These are phyloP conservation scores for Cladosporium sp. DNA, from an alignment of 2,329 filamentous ascomycete species.

Conservation along the genomic window DNA sequence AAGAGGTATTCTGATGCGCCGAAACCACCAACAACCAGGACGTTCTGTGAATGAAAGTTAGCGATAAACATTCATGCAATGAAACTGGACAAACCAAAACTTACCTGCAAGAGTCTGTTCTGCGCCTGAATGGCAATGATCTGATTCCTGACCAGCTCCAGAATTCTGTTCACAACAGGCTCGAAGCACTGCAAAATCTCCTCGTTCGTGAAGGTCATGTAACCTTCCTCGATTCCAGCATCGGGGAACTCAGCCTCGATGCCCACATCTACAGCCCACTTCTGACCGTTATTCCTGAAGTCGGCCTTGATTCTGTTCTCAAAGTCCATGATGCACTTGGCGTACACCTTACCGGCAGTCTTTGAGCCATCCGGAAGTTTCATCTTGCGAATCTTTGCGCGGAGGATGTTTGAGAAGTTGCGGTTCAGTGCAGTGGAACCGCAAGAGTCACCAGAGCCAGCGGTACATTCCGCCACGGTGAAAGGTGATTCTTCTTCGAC, in stretches of 20 bases:
- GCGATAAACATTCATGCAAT: constrained; percentile 13
- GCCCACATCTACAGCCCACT: constrained; percentile 96
- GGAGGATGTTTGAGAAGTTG: constrained; percentile 96
- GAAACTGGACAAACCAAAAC: constrained; percentile 23
- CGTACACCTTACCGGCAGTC: constrained; percentile 96
- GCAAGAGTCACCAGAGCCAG: constrained; percentile 94
- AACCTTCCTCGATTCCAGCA: constrained; percentile 96
- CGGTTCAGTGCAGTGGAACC: constrained; percentile 97
- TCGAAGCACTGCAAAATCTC: constrained; percentile 99
- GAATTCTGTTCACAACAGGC: constrained; percentile 93
- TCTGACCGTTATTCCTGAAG: constrained; percentile 98
- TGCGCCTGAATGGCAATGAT: constrained; percentile 99
- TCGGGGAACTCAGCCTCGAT: constrained; percentile 98
- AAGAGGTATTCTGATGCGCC: constrained; percentile 98
- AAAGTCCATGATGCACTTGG: constrained; percentile 99
- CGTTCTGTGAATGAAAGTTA: constrained; percentile 61
- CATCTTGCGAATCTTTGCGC: constrained; percentile 98
- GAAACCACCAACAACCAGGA: constrained; percentile 95
- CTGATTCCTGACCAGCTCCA: constrained; percentile 95
- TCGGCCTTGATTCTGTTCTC: constrained; percentile 99
- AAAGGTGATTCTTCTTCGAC: constrained; percentile 98
- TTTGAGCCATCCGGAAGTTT: constrained; percentile 95
- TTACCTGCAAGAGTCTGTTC: constrained; percentile 80
- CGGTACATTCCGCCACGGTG: constrained; percentile 94
- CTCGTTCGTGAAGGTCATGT: constrained; percentile 99